These are phyloP conservation scores for Xylariaceae sp. DNA, from an alignment of 2,329 filamentous ascomycete species.

Conservation along the genomic window DNA sequence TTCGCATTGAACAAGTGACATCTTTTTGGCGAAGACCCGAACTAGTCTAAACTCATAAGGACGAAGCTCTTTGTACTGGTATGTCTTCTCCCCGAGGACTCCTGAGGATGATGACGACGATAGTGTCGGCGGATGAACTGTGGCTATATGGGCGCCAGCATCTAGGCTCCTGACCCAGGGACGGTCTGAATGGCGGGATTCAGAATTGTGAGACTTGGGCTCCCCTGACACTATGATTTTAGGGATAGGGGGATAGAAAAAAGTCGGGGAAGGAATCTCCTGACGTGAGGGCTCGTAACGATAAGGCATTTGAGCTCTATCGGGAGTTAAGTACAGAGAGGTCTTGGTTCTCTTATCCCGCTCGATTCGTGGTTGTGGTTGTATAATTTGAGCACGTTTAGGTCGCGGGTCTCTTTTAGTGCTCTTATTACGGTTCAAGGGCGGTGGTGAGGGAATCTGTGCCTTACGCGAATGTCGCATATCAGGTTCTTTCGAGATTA, in stretches of 20 bases:
- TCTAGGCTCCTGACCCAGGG: background rate
- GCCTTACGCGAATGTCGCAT: too few species aligned
- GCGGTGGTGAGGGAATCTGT: slow-evolving; percentile 5
- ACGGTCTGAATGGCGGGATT: background rate
- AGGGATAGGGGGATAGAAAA: background rate
- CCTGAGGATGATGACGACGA: background rate
- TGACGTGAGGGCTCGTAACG: background rate
- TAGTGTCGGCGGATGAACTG: background rate
- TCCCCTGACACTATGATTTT: background rate
- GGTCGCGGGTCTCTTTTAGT: background rate
- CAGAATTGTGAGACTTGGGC: background rate
- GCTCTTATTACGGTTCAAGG: background rate
- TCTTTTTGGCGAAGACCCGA: background rate
- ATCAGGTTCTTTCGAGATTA: background rate
- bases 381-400: background rate
- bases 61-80: background rate
- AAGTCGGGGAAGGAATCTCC: background rate
- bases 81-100: background rate
- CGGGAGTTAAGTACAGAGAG: background rate
- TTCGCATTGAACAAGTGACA: slow-evolving; percentile 14
- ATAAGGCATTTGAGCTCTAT: background rate
- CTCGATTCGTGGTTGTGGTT: background rate
- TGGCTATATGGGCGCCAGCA: background rate
- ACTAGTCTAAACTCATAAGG: slow-evolving; percentile 11
- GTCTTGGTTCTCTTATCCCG: background rate